A percentile compares a stretch with the other conserved stretches of the same genome.
Conservation (phyloP, 345 rosid genomes). For the Corymbia maculata region DNA sequence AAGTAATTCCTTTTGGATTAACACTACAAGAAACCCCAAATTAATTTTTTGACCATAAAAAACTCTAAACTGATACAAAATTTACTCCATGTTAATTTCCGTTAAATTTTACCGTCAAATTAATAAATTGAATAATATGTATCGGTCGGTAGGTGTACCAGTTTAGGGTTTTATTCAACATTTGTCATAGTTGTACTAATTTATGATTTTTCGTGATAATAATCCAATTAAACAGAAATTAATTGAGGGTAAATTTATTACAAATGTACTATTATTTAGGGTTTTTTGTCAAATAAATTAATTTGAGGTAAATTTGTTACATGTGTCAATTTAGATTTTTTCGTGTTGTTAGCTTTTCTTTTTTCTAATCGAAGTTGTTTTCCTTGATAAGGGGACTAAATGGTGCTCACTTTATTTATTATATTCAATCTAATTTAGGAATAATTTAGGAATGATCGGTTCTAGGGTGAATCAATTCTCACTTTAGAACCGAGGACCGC, state of each 20-base stretch:
- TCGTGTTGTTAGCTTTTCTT: neutral
- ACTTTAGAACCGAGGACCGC: too few relatives aligned
- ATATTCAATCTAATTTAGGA: neutral
- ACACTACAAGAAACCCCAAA: neutral
- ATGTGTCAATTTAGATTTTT: too few relatives aligned
- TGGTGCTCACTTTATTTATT: neutral
- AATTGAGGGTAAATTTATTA: too few relatives aligned
- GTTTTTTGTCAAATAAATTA: too few relatives aligned
- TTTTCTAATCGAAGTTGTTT: neutral
- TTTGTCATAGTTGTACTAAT: too few relatives aligned
- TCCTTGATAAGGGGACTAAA: neutral
- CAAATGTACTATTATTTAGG: too few relatives aligned
- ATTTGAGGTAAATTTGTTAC: rapidly evolving
- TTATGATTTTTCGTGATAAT: neutral
- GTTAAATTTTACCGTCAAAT: too few relatives aligned
- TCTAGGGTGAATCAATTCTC: too few relatives aligned
- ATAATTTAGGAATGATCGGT: neutral
- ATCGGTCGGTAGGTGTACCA: rapidly evolving
- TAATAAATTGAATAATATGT: rapidly evolving
- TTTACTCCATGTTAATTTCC: neutral
- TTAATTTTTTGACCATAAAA: too few relatives aligned
- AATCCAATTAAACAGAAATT: too few relatives aligned
- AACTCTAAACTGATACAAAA: rapidly evolving
- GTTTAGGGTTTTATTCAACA: too few relatives aligned
- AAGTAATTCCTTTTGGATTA: neutral